These are phyloP conservation scores for Jacaranda mimosifolia DNA, from an alignment of 257 asterid genomes.

Conservation along the genomic window DNA sequence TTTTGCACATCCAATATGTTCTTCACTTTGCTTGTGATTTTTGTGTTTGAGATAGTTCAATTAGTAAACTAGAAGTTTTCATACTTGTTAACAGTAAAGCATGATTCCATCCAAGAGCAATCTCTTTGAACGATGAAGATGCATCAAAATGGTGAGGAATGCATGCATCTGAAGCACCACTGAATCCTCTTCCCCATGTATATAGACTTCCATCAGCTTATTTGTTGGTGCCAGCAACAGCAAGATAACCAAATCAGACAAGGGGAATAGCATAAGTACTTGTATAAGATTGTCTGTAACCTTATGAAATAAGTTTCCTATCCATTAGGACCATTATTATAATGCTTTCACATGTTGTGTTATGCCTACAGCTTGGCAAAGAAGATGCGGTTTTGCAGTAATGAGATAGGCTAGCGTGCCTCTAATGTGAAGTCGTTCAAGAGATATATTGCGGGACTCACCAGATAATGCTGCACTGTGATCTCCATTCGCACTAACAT, in stretches of 20 bases:
- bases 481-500: slow-evolving; percentile 84
- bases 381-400: neutral
- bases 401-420: neutral
- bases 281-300: slow-evolving; percentile 17
- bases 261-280: slow-evolving; percentile 19
- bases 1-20: neutral
- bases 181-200: slow-evolving; percentile 91
- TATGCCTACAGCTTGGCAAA: slow-evolving; percentile 7
- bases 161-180: slow-evolving; percentile 51
- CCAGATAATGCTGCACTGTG: slow-evolving; percentile 93
- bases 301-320: slow-evolving; percentile 12
- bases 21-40: neutral
- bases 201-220: slow-evolving; percentile 72
- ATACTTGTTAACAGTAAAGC: slow-evolving; percentile 72
- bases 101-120: slow-evolving; percentile 94
- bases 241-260: slow-evolving; percentile 26
- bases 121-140: slow-evolving; percentile 49
- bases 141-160: slow-evolving; percentile 49
- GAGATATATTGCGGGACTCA: slow-evolving; percentile 35
- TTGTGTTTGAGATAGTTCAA: neutral
- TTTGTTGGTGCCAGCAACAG: neutral
- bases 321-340: neutral
- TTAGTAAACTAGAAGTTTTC: slow-evolving; percentile 2
- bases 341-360: slow-evolving; percentile 10
- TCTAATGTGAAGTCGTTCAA: neutral